Conservation (phyloP, 2,329 filamentous ascomycete genomes). For the Monosporascus cannonballus region DNA sequence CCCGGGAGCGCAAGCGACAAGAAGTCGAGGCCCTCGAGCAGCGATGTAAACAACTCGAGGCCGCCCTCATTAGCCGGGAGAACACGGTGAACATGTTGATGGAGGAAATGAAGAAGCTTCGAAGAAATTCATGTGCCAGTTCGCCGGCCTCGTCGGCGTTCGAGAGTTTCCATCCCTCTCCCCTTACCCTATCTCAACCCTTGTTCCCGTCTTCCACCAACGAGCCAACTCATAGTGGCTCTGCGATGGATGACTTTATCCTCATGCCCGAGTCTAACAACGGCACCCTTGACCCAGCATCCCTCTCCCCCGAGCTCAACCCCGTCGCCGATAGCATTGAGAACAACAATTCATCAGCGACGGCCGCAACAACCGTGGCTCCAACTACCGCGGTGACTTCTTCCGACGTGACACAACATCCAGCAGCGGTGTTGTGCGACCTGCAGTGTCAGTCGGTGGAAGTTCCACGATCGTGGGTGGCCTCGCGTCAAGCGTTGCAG, state of each 20-base stretch:
- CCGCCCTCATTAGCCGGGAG: constrained; percentile 54
- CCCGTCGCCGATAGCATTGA: constrained; percentile 40
- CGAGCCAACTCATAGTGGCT: constrained; percentile 21
- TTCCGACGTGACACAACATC: constrained; percentile 99
- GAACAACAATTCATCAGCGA: constrained; percentile 22
- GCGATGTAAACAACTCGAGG: constrained; percentile 65
- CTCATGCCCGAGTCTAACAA: constrained; percentile 30
- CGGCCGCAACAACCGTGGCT: constrained; percentile 15
- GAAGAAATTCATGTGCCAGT: constrained; percentile 35
- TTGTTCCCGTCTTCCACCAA: constrained; percentile 42
- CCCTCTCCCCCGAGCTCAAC: constrained; percentile 51
- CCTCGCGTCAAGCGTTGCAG: constrained; percentile 35
- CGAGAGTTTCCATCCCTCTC: constrained; percentile 37
- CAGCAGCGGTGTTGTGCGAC: constrained; percentile 99
- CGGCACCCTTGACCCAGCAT: constrained; percentile 55
- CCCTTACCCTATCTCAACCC: constrained; percentile 52
- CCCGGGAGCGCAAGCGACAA: constrained; percentile 81
- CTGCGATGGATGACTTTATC: constrained; percentile 39
- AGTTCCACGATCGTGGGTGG: constrained; percentile 41
- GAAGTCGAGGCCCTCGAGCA: constrained; percentile 83
- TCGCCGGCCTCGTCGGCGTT: constrained; percentile 35
- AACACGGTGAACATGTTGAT: constrained; percentile 43
- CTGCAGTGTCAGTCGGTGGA: constrained; percentile 97
- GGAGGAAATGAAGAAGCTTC: constrained; percentile 44
- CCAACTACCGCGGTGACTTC: constrained; percentile 36